A percentile compares a stretch with the other conserved stretches of the same genome.
These are phyloP conservation scores for Taphrina sp. DNA, from an alignment of 1,139 yeast genomes.

Conservation along the genomic window DNA sequence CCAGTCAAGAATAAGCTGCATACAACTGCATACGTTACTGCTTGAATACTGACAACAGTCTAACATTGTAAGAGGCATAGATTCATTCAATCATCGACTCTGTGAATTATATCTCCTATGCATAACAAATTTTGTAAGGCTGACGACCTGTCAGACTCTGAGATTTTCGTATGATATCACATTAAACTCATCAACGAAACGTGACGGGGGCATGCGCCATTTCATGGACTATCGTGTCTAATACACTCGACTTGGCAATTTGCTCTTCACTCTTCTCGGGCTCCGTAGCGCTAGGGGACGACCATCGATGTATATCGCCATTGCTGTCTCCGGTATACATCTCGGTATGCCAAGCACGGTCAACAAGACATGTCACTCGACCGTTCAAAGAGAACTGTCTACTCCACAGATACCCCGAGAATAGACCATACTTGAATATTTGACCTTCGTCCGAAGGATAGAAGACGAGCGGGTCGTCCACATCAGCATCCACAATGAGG, in stretches of 20 bases:
- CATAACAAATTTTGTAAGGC: no score
- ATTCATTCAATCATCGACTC: no score
- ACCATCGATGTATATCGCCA: constrained; percentile 21
- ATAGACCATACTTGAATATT: constrained; percentile 59
- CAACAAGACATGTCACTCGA: constrained; percentile 25
- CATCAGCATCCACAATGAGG: constrained; percentile 46
- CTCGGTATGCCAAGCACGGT: constrained; percentile 19
- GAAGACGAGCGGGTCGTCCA: constrained; percentile 58
- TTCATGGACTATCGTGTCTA: not conserved
- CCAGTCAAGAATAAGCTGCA: no score
- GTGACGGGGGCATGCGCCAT: constrained; percentile 13
- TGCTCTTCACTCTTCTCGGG: not conserved
- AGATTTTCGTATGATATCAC: no score
- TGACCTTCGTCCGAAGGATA: constrained; percentile 82
- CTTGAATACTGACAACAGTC: no score
- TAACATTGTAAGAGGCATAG: no score
- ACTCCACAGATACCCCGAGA: constrained; percentile 62
- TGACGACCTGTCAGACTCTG: no score
- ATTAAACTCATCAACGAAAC: no score
- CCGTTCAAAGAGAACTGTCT: constrained; percentile 42
- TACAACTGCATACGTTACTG: no score
- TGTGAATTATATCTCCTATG: no score
- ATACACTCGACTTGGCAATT: not conserved
- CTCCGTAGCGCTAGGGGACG: not conserved
- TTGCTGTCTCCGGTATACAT: constrained; percentile 27